Evolutionary conservation across 1,284 basidiomycete genomes (phyloP).

Genomic region (Rhizoctonia solani): DNA sequence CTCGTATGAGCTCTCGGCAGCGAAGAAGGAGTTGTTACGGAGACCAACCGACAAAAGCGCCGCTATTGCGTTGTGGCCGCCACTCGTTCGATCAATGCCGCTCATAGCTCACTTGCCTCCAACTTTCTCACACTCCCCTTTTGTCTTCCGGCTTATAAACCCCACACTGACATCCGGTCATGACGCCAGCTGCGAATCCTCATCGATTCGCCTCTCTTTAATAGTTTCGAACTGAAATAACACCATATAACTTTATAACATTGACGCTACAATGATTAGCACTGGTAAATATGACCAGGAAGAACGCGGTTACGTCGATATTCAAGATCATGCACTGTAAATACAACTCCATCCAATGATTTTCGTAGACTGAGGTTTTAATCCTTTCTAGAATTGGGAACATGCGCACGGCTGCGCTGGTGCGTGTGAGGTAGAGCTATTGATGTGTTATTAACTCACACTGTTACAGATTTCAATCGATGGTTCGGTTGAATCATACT

Average conservation of each 20-base stretch:
- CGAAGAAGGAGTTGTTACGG: background rate
- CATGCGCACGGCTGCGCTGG: constrained; percentile 76
- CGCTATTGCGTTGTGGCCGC: constrained; percentile 23
- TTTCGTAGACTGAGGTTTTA: background rate
- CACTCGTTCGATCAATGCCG: constrained; percentile 18
- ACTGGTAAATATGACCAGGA: constrained; percentile 33
- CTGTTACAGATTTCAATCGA: constrained; percentile 13
- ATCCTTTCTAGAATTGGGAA: constrained; percentile 61
- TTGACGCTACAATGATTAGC: constrained; percentile 19
- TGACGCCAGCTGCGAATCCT: constrained; percentile 13
- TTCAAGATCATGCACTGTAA: constrained; percentile 73
- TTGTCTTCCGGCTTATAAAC: constrained; percentile 26
- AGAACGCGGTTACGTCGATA: constrained; percentile 62
- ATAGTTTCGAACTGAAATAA: background rate
- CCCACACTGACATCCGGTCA: constrained; percentile 6
- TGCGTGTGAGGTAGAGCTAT: constrained; percentile 43
- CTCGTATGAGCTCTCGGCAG: background rate
- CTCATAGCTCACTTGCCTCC: constrained; percentile 32
- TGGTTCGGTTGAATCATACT: constrained; percentile 80
- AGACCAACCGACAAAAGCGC: background rate
- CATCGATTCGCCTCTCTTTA: background rate
- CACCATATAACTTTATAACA: background rate
- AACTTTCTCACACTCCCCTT: constrained; percentile 32
- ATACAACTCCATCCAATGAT: constrained; percentile 40
- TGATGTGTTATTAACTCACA: constrained; percentile 24